Evolutionary conservation across 768 basidiomycete species (phyloP), one percentile per base, ranked within the genome.

Genomic region (Phylloporus sp.): DNA sequence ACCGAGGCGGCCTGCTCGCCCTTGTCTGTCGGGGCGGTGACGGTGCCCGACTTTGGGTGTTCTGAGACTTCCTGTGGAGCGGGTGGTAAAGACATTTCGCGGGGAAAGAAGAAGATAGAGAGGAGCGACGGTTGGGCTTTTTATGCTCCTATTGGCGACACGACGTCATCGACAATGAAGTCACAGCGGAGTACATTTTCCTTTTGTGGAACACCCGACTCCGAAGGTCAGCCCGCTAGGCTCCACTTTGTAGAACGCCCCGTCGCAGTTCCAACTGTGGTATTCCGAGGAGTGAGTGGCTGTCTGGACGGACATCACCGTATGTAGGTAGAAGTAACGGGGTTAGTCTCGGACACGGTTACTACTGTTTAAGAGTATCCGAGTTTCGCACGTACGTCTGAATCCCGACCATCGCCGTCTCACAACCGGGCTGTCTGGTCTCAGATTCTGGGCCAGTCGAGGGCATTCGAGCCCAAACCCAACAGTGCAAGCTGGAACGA

Each of bases 1-100:
- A 93, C 77, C 62, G 94, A 91, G 6, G 77, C 80, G 10, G 84
- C 80, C 59, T 82, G 81, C 37, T 65, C 67, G 7, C 61, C 64
- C 49, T 74, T 81, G 64, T 88, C 74, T 45, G 78, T 73, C 15
- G 91, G 86, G 26, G 71, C 74, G 32, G 81, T 79, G 44, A 92
- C 89, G 36, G 81, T 74, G 54, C 75, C 76, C 45, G 66, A 57
- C 35, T 65, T 62, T 9, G 86, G 85, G 48, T 80, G 71, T 35
- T 73, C 69, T 45, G 77, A 74, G 52, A 85, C 76, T 49, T 86
- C 81, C 68, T 80, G 81, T 15, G 65, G 54, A 8, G 85, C 77
- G 26, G 75, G 66, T 7, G 84, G 81, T 15, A 88, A 74, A 51
- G 86, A 84, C 84, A 87, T 87, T 40, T 61, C n/a, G 40, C 14